Evolutionary conservation across 2,329 filamentous ascomycete species (phyloP).

Genomic region (Lachnellula cervina): DNA sequence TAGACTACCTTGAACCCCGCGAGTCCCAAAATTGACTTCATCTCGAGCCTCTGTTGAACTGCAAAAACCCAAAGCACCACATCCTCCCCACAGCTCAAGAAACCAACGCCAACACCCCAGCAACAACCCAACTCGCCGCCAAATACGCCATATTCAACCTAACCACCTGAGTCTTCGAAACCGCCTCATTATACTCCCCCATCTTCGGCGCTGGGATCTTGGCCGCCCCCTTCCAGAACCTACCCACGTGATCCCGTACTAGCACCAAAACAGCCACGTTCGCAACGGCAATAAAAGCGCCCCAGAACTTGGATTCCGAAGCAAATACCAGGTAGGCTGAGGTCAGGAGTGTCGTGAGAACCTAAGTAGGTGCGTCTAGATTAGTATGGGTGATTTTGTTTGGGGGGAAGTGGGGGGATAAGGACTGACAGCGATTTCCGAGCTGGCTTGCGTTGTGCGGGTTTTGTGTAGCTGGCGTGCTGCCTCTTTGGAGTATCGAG

Average conservation of each 20-base stretch:
- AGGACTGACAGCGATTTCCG: conserved; percentile 34
- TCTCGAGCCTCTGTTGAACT: too few species aligned
- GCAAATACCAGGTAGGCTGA: conserved; percentile 6
- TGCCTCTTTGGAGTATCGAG: conserved; percentile 40
- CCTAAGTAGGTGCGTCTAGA: background rate
- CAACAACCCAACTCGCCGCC: conserved; percentile 15
- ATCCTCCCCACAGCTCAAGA: background rate
- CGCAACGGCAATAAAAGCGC: background rate
- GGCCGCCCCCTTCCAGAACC: conserved; percentile 21
- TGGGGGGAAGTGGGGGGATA: conserved; percentile 10
- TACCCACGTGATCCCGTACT: conserved; percentile 16
- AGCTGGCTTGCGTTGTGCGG: conserved; percentile 39
- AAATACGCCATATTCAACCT: conserved; percentile 23
- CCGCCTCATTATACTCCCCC: conserved; percentile 24
- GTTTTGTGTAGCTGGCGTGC: conserved; percentile 40
- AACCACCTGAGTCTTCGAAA: conserved; percentile 20
- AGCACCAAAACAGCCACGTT: conserved; percentile 19
- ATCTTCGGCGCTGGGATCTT: conserved; percentile 19
- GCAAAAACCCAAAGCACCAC: too few species aligned
- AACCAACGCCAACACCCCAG: conserved; percentile 5
- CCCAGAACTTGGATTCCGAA: background rate
- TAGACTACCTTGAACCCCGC: too few species aligned
- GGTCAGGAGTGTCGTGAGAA: conserved; percentile 1
- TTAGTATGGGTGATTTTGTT: background rate
- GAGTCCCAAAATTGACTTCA: too few species aligned